Percentiles rank a stretch among this genome's conserved stretches.
phyloP scores from a whole-genome alignment of 441 rosid genomes.

The Erodium texanum region DNA sequence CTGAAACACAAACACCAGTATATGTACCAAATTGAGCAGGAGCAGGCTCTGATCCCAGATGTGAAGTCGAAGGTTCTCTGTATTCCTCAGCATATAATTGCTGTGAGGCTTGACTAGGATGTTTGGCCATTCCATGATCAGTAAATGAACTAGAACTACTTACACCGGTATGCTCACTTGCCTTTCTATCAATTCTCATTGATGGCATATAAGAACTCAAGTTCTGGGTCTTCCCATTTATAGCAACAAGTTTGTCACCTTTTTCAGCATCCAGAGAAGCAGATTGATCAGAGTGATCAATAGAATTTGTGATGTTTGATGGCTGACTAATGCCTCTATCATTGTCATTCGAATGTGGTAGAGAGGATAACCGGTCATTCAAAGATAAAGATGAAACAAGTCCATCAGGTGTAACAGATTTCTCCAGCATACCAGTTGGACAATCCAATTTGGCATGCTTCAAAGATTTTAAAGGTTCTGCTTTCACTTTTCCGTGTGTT shows the following conservation, averaged over 20 bases:
- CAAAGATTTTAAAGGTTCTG: slow-evolving; percentile 30
- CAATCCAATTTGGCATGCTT: slow-evolving; percentile 28
- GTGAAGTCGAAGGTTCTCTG: slow-evolving; percentile 28
- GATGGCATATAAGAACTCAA: slow-evolving; percentile 31
- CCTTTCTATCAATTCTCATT: slow-evolving; percentile 28
- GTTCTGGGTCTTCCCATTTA: slow-evolving; percentile 25
- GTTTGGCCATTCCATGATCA: slow-evolving; percentile 33
- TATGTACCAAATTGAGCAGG: slow-evolving; percentile 7
- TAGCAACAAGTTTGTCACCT: slow-evolving; percentile 13
- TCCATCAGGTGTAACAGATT: slow-evolving; percentile 26
- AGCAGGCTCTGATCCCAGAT: slow-evolving; percentile 14
- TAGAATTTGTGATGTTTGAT: slow-evolving; percentile 10
- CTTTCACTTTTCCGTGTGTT: slow-evolving; percentile 30
- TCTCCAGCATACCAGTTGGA: slow-evolving; percentile 20
- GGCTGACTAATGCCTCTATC: slow-evolving; percentile 22
- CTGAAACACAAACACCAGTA: slow-evolving; percentile 17
- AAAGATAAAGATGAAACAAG: slow-evolving; percentile 17
- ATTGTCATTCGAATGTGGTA: slow-evolving; percentile 24
- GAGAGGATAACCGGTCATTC: slow-evolving; percentile 27
- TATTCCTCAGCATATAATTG: slow-evolving; percentile 36
- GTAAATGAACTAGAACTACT: slow-evolving; percentile 26
- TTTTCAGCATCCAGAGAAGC: slow-evolving; percentile 25
- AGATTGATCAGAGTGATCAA: slow-evolving; percentile 13
- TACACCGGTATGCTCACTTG: slow-evolving; percentile 24
- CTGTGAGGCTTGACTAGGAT: slow-evolving; percentile 29